Conservation (phyloP, 805 yeast species). For the Grigorovia humatica region DNA sequence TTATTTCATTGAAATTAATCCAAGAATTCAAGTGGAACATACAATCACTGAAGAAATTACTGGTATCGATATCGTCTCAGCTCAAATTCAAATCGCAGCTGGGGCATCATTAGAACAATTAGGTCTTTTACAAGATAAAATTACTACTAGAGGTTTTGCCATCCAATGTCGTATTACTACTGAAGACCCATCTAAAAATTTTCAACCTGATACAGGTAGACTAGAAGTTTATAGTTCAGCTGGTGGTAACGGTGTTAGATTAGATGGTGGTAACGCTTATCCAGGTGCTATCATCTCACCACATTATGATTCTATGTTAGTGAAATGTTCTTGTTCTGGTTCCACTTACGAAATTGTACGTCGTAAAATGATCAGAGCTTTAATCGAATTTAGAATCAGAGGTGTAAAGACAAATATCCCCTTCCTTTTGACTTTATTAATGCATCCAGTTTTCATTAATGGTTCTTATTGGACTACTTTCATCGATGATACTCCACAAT, state of each 20-base stretch:
- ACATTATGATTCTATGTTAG: conserved; percentile 96
- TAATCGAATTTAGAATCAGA: conserved; percentile 95
- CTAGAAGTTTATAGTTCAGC: conserved; percentile 96
- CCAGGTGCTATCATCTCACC: conserved; percentile 96
- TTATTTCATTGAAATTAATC: conserved; percentile 95
- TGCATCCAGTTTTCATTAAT: conserved; percentile 74
- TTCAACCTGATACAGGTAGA: conserved; percentile 99
- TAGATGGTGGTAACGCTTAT: conserved; percentile 97
- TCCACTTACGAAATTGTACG: conserved; percentile 94
- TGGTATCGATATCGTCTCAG: conserved; percentile 95
- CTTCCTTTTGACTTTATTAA: conserved; percentile 80
- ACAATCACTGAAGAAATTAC: conserved; percentile 98
- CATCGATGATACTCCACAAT: conserved; percentile 93
- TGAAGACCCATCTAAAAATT: conserved; percentile 91
- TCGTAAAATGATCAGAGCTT: conserved; percentile 93
- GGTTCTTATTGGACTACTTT: conserved; percentile 98
- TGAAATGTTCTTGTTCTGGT: conserved; percentile 95
- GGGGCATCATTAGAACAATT: conserved; percentile 90
- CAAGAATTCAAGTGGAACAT: conserved; percentile 97
- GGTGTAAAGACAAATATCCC: conserved; percentile 99
- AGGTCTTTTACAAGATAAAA: conserved; percentile 87
- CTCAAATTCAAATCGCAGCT: conserved; percentile 98
- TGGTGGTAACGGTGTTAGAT: conserved; percentile 98
- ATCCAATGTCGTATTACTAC: conserved; percentile 99
- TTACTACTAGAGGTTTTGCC: conserved; percentile 94